Base-by-base conservation (phyloP, 73 alveolate genomes). In the Stentor coeruleus region DNA sequence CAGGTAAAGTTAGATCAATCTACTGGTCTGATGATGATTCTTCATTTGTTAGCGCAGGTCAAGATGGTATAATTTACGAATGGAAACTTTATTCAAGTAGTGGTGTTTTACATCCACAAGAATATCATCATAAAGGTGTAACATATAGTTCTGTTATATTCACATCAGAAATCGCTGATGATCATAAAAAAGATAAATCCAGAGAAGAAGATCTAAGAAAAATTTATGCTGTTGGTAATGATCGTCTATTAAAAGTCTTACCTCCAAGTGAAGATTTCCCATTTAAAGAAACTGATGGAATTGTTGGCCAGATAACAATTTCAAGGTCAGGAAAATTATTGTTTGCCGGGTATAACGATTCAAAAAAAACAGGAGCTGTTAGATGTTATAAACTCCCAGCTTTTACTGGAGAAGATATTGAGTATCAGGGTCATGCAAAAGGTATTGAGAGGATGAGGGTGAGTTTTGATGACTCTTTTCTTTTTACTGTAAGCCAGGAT, bases 1-100 rank as follows among this genome's bases (percentile, higher is more conserved):
- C 84, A 58, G 97, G 95, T 14, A 91, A 86, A 84, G 95, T 96
- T 35, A 94, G 95, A 82, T 92, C 98, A 76, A 92, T 96, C 49
- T 80, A 93, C 75, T 96, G 99, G 99, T 84, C 90, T 35, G 95
- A 91, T 73, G 99, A 96, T 77, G 99, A 96, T 90, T 84, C 96
- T 58, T 91, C 94, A 30, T 85, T 96, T 74, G 95, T 93, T 0
- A 93, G 98, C 58, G 93, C 97, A 11, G 99, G 99, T 28, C 87
- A 88, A 89, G 99, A 96, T 74, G 99, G 99, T 3, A 89, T 88
- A 39, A 81, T 96, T 58, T 87, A 82, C 30, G 90, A 86, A 83
- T 93, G 98, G 83, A 75, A 38, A 38, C 26, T 75, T 26, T 20
- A 40, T 2, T n/a, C 83, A n/a, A 38, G 20, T 26, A 37, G 39